phyloP scores from a whole-genome alignment of 352 stramenopile species.

The Salisapilia sapeloensis region DNA sequence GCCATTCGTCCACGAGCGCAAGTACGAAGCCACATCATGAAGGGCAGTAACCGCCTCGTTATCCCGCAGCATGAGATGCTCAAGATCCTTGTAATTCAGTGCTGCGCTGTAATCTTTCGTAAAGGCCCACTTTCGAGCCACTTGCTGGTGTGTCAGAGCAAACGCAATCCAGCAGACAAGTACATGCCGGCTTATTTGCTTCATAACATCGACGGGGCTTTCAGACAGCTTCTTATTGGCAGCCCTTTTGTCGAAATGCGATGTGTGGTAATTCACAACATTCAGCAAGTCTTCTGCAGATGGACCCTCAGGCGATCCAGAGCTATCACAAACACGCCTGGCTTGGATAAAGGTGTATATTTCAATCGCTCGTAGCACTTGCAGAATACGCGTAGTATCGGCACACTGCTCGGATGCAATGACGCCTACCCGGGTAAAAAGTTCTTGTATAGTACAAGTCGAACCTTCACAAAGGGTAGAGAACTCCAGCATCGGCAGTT shows the following conservation, averaged over 20 bases:
- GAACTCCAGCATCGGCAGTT: too few species aligned
- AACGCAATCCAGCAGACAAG: conserved; percentile 24
- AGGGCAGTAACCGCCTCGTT: conserved; percentile 10
- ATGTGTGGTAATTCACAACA: too few species aligned
- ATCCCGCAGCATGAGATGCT: conserved; percentile 16
- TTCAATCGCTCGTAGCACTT: too few species aligned
- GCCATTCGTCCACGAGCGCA: conserved; percentile 13
- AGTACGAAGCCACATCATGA: conserved; percentile 13
- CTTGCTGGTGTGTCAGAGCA: conserved; percentile 17
- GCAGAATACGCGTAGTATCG: too few species aligned
- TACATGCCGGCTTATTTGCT: conserved; percentile 18
- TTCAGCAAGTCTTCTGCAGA: too few species aligned
- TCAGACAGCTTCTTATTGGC: not conserved
- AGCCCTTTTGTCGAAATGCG: not conserved
- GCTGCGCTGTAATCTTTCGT: conserved; percentile 20
- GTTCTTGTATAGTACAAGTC: too few species aligned
- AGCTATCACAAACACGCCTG: too few species aligned
- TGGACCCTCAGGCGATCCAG: too few species aligned
- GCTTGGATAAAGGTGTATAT: too few species aligned
- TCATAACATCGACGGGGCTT: conserved; percentile 9
- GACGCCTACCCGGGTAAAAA: too few species aligned
- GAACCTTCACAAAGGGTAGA: too few species aligned
- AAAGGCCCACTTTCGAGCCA: conserved; percentile 1
- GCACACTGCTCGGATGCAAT: too few species aligned
- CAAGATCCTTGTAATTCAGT: conserved; percentile 15